phyloP scores from a whole-genome alignment of 2,329 filamentous ascomycete genomes.

The Venturia effusa region DNA sequence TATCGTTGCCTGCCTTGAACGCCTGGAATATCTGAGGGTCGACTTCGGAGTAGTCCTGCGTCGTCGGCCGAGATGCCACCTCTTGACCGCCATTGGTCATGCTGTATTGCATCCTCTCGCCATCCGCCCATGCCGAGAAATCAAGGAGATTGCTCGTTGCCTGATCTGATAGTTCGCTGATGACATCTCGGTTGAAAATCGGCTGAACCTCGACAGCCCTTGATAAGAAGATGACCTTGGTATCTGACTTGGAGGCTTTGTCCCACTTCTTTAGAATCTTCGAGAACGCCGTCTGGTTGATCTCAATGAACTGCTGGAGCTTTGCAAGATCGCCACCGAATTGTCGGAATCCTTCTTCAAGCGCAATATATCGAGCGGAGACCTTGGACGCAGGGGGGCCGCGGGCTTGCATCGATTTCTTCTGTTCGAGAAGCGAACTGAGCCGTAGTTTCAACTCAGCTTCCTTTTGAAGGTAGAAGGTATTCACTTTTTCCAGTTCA shows the following conservation, averaged over 20 bases:
- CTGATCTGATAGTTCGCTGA: conserved; percentile 92
- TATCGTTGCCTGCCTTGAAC: conserved; percentile 69
- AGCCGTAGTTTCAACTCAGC: conserved; percentile 94
- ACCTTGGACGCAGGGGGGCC: conserved; percentile 67
- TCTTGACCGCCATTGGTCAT: conserved; percentile 22
- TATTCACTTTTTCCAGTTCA: conserved; percentile 97
- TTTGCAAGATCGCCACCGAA: conserved; percentile 97
- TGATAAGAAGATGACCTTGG: conserved; percentile 93
- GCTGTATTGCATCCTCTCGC: conserved; percentile 71
- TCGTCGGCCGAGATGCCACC: conserved; percentile 30
- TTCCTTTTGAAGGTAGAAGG: conserved; percentile 95
- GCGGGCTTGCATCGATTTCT: conserved; percentile 76
- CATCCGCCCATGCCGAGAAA: conserved; percentile 92
- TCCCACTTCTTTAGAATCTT: conserved; percentile 99
- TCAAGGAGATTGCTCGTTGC: conserved; percentile 94
- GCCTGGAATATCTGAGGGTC: conserved; percentile 83
- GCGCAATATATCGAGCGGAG: conserved; percentile 84
- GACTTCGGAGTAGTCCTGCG: conserved; percentile 78
- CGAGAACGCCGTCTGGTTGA: conserved; percentile 94
- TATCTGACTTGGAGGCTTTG: conserved; percentile 94
- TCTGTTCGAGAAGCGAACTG: conserved; percentile 89
- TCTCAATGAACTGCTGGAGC: conserved; percentile 91
- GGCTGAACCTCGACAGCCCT: conserved; percentile 94
- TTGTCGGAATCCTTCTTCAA: conserved; percentile 94
- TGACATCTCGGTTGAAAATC: conserved; percentile 94